Percentiles rank a stretch among this genome's conserved stretches.
Evolutionary conservation across 495 filamentous ascomycete genomes (phyloP).

Genomic region (Pseudotulostoma volvatum): DNA sequence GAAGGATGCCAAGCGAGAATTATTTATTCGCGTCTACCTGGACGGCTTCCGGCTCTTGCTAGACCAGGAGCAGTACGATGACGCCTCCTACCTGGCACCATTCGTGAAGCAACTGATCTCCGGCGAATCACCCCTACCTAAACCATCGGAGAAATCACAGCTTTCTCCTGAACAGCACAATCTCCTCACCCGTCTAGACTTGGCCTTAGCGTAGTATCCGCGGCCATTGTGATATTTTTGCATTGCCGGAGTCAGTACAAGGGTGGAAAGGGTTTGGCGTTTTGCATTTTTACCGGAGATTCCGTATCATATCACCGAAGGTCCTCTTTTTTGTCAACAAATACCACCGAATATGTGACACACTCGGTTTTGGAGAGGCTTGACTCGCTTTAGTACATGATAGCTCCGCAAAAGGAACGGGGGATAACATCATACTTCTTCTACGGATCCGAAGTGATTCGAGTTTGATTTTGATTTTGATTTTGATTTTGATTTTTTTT

Average conservation of each 20-base stretch:
- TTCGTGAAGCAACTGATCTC: constrained; percentile 19
- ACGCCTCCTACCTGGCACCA: constrained; percentile 17
- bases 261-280: too few species aligned
- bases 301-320: too few species aligned
- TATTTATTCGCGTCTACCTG: constrained; percentile 16
- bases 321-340: too few species aligned
- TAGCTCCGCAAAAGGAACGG: too few species aligned
- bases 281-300: too few species aligned
- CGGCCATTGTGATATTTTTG: background rate
- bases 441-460: too few species aligned
- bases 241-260: background rate
- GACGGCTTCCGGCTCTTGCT: constrained; percentile 22
- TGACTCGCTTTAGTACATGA: too few species aligned
- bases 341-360: too few species aligned
- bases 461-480: too few species aligned
- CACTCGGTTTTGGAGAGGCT: too few species aligned
- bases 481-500: too few species aligned
- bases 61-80: constrained; percentile 15
- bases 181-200: constrained; percentile 19
- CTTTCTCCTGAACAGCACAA: constrained; percentile 7
- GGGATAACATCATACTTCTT: too few species aligned
- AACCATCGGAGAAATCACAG: background rate
- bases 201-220: constrained; percentile 12
- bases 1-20: constrained; percentile 10
- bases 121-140: constrained; percentile 5